Conservation (phyloP, 2,329 filamentous ascomycete genomes). For the Pseudocercospora fuligena region DNA sequence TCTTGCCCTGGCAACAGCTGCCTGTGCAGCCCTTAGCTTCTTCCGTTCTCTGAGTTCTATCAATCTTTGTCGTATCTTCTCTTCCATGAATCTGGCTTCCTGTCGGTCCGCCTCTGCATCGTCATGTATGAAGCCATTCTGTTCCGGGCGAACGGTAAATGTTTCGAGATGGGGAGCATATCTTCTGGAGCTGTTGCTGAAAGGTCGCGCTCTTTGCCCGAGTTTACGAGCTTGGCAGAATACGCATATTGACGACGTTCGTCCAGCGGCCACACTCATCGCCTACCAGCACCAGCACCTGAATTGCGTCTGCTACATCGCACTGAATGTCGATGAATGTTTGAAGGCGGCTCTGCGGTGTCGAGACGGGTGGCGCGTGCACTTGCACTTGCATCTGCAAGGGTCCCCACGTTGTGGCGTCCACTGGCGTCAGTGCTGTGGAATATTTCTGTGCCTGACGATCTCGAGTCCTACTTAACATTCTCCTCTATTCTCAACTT, state of each 20-base stretch:
- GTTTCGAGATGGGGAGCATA: slow-evolving; percentile 17
- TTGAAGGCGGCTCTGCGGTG: slow-evolving; percentile 2
- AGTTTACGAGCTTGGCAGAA: slow-evolving; percentile 31
- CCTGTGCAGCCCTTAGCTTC: neutral
- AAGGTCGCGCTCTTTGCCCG: slow-evolving; percentile 25
- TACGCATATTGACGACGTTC: slow-evolving; percentile 29
- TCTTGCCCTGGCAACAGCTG: neutral
- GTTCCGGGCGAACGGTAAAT: slow-evolving; percentile 21
- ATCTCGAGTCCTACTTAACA: slow-evolving; percentile 5
- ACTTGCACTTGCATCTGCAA: slow-evolving; percentile 9
- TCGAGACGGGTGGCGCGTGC: neutral
- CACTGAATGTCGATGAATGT: neutral
- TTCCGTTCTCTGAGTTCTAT: neutral
- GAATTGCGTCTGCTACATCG: neutral
- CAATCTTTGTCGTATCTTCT: neutral
- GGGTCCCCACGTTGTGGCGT: slow-evolving; percentile 5
- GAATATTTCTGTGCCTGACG: slow-evolving; percentile 21
- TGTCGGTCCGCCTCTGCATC: neutral
- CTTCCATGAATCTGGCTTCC: neutral
- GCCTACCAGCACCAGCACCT: neutral
- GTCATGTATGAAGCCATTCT: slow-evolving; percentile 26
- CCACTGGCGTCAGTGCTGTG: neutral
- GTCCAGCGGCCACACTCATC: slow-evolving; percentile 29
- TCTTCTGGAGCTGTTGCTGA: slow-evolving; percentile 23
- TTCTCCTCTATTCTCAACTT: neutral